These are phyloP conservation scores for Moesziomyces antarcticus DNA, from an alignment of 1,284 basidiomycete species.

Conservation along the genomic window DNA sequence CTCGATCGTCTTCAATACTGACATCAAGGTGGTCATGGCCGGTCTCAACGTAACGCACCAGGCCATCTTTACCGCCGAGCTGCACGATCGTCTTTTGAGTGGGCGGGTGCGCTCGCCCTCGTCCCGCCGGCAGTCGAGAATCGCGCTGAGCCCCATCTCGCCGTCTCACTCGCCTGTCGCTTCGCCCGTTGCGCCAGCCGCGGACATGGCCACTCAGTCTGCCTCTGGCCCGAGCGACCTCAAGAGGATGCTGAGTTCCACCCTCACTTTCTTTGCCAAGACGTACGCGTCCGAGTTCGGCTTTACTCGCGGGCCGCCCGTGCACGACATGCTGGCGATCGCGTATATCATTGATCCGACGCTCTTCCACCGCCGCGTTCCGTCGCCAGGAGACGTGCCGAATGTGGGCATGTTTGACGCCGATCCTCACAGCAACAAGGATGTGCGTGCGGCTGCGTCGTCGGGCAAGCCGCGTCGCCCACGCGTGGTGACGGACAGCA, in stretches of 20 bases:
- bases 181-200: slow-evolving; percentile 11
- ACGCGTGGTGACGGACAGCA: slow-evolving; percentile 1
- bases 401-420: slow-evolving; percentile 28
- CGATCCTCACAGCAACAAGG: slow-evolving; percentile 44
- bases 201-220: slow-evolving; percentile 17
- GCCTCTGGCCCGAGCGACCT: slow-evolving; percentile 40
- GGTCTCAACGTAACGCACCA: slow-evolving; percentile 64
- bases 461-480: slow-evolving; percentile 4
- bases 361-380: slow-evolving; percentile 49
- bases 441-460: not conserved
- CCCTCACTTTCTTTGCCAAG: slow-evolving; percentile 53
- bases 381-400: slow-evolving; percentile 40
- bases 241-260: slow-evolving; percentile 48
- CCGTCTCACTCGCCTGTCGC: slow-evolving; percentile 18
- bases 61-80: slow-evolving; percentile 51
- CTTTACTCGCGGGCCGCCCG: slow-evolving; percentile 55
- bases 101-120: slow-evolving; percentile 20
- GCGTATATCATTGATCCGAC: slow-evolving; percentile 58
- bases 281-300: slow-evolving; percentile 57
- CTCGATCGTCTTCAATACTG: slow-evolving; percentile 54
- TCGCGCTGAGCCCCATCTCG: slow-evolving; percentile 10
- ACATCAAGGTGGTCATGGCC: slow-evolving; percentile 59
- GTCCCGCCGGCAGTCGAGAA: slow-evolving; percentile 32
- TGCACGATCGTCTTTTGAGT: slow-evolving; percentile 42
- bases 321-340: slow-evolving; percentile 61